Base-by-base conservation (phyloP, 441 rosid species). In the Syzygium syzygioides region DNA sequence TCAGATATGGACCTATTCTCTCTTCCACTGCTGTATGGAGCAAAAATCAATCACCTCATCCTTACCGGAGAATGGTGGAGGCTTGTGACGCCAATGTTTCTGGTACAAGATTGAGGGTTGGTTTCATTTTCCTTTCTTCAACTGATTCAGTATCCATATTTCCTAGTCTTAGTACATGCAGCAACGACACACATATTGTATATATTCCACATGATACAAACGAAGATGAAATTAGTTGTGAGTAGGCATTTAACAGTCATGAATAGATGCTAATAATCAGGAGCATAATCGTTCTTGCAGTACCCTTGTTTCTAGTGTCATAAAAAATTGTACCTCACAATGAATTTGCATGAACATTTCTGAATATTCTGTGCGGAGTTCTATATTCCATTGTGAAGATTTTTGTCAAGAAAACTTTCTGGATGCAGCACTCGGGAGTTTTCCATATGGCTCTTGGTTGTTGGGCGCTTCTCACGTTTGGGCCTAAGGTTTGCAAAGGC, bases 61-160 rank as follows among this genome's bases (percentile, higher is more conserved):
- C 88, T 97, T 66, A 92, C 93, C 55, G 98, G 99, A 85, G 97
- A 97, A 91, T 97, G 99, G 99, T 97, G 99, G 99, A 94, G 98
- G 92, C 97, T 97, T 10, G 90, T 97, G 92, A 97, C 98, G 15
- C 98, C 99, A 60, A 97, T 96, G 98, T 97, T 97, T 97, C 99
- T 96, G 98, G 99, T 97, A 97, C 99, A 96, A 92, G 97, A 95
- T 93, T 94, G 91, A 94, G 91, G 91, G 92, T 89, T 95, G 95
- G 98, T 98, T 96, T 94, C 94, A 95, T 96, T 92, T 93, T 93
- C 90, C 92, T 88, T 91, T 89, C 71, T 92, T 89, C 56, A 79
- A 13, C 60, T 79, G 86, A 88, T 89, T 85, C 84, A 86, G 34
- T 50, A 34, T 87, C 88, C 90, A 85, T 87, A 87, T 87, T 88